These are phyloP conservation scores for Phycomyces blakesleeanus DNA, from an alignment of 192 early-diverging fungal species.

Conservation along the genomic window DNA sequence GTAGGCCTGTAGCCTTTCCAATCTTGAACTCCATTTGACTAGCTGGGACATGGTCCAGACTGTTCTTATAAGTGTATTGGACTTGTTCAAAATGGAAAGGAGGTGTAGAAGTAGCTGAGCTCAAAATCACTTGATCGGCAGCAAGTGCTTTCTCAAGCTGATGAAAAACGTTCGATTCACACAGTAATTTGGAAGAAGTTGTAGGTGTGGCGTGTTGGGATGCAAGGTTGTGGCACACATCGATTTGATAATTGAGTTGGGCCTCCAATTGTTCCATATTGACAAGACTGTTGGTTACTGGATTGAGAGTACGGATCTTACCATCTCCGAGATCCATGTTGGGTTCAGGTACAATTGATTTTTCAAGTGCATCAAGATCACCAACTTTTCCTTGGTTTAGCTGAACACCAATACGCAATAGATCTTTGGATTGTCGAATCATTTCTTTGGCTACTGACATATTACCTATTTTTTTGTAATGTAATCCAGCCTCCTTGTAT, in stretches of 20 bases:
- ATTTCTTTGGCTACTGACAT: conserved; percentile 45
- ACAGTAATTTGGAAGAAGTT: neutral
- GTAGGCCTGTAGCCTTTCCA: conserved; percentile 52
- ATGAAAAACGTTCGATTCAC: conserved; percentile 36
- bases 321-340: conserved; percentile 31
- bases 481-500: conserved; percentile 58
- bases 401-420: conserved; percentile 41
- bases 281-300: neutral
- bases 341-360: conserved; percentile 19
- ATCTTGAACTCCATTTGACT: conserved; percentile 69
- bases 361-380: conserved; percentile 4
- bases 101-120: conserved; percentile 34
- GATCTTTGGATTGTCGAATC: conserved; percentile 40
- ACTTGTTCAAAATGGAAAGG: conserved; percentile 57
- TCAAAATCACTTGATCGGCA: conserved; percentile 51
- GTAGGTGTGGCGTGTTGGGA: conserved; percentile 23
- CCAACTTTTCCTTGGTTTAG: conserved; percentile 27
- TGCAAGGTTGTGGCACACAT: conserved; percentile 31
- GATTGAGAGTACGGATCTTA: conserved; percentile 9
- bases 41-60: conserved; percentile 44
- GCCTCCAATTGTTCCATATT: conserved; percentile 12
- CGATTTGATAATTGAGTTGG: conserved; percentile 28
- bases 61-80: conserved; percentile 46
- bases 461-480: conserved; percentile 50
- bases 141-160: conserved; percentile 55